Percentiles rank a stretch among this genome's conserved stretches.
Evolutionary conservation across 179 eudicot genomes (phyloP).

Genomic region (Kewa caespitosa): DNA sequence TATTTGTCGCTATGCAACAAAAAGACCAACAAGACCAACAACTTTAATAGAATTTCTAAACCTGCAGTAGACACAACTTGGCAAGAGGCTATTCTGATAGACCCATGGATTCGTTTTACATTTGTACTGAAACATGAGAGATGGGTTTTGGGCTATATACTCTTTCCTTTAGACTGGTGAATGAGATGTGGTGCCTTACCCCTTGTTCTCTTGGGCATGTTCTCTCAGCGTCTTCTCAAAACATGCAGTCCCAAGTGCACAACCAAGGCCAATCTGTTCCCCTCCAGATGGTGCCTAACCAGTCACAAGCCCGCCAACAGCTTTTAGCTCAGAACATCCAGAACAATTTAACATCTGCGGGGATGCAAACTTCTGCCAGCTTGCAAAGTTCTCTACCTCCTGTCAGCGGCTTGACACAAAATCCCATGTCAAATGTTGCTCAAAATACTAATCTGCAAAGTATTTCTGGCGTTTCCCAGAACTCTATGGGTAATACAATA

Average conservation of each 20-base stretch:
- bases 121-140: not conserved
- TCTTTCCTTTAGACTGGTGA: not conserved
- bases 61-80: too few species aligned
- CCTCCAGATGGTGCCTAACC: slow-evolving; percentile 58
- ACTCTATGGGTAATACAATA: slow-evolving; percentile 63
- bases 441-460: slow-evolving; percentile 74
- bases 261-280: slow-evolving; percentile 68
- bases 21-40: too few species aligned
- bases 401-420: slow-evolving; percentile 54
- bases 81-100: not conserved
- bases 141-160: not conserved
- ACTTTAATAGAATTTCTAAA: too few species aligned
- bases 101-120: not conserved
- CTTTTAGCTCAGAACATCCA: slow-evolving; percentile 60
- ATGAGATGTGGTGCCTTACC: not conserved
- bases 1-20: too few species aligned
- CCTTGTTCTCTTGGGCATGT: slow-evolving; percentile 16
- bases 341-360: slow-evolving; percentile 49
- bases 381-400: slow-evolving; percentile 56
- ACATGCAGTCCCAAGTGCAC: slow-evolving; percentile 61
- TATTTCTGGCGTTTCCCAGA: slow-evolving; percentile 61
- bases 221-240: slow-evolving; percentile 45
- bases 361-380: slow-evolving; percentile 61
- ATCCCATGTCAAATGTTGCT: slow-evolving; percentile 57
- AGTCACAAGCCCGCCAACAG: slow-evolving; percentile 60